Base-by-base conservation (phyloP, 805 yeast genomes). In the Suhomyces sp. region DNA sequence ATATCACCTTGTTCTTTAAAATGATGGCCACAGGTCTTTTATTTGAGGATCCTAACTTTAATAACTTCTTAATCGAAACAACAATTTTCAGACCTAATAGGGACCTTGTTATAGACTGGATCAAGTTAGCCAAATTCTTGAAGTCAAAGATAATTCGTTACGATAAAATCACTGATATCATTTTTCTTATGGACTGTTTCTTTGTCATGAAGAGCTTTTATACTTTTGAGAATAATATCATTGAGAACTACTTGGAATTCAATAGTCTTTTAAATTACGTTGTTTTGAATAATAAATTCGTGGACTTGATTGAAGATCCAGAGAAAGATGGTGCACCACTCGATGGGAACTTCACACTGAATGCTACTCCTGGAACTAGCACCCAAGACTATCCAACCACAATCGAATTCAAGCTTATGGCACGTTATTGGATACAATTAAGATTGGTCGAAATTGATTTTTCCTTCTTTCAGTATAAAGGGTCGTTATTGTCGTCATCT, bases 221-320 rank as follows among this genome's bases (percentile, higher is more conserved):
- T 34, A 33, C 39, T 16, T 47, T 46, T 23, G 33, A 38, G 4
- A 45, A 48, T 29, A 36, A 37, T 42, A 35, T 51, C 18, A 40
- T 47, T 19, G 61, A 56, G 13, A 51, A 48, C 36, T 56, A 51
- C 39, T 43, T 54, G 36, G 65, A 60, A 32, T 60, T 46, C 39
- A 58, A 54, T 36, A 50, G 42, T 24, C 42, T 60, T 21, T 40
- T 60, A 19, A 41, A 40, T 27, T 43, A 43, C 30, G 39, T 54
- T 10, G 45, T 50, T 2, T 37, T 47, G 26, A 49, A 45, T 32
- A 48, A 43, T 17, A 36, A 43, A 26, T 47, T 50, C 19, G 35
- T 52, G 36, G 44, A 39, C 11, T 18, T 51, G 8, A 40, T 55
- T 16, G 44, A 45, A 23, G 53, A 46, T 24, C 42, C 44, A 8